A percentile compares a stretch with the other conserved stretches of the same genome.
Evolutionary conservation across 495 filamentous ascomycete species (phyloP).

Genomic region (Daldinia concentrica): DNA sequence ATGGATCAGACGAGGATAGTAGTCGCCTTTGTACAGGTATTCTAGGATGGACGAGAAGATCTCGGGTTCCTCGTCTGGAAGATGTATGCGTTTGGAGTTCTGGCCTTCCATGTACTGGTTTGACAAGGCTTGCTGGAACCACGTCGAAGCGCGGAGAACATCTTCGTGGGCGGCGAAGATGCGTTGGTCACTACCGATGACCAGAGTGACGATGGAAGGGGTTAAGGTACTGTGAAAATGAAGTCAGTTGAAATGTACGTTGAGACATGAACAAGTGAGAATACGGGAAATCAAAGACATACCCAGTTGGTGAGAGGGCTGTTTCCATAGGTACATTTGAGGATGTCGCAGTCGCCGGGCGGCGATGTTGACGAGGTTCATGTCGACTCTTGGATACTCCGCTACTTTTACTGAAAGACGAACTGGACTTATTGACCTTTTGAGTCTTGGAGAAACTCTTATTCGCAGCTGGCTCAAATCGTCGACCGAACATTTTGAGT

Average conservation of each 20-base stretch:
- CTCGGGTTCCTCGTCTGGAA: conserved; percentile 87
- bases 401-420: conserved; percentile 57
- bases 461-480: conserved; percentile 49
- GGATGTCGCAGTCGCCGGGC: conserved; percentile 51
- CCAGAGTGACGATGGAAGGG: conserved; percentile 80
- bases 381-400: conserved; percentile 58
- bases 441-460: conserved; percentile 58
- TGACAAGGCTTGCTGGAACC: conserved; percentile 71
- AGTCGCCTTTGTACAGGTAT: conserved; percentile 92
- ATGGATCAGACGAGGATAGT: conserved; percentile 79
- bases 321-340: conserved; percentile 28
- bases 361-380: conserved; percentile 51
- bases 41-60: conserved; percentile 91
- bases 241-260: conserved; percentile 8
- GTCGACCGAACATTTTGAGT: conserved; percentile 56
- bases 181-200: conserved; percentile 77
- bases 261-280: background rate
- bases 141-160: conserved; percentile 78
- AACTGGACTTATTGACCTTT: conserved; percentile 52
- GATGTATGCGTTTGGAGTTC: conserved; percentile 71
- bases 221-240: conserved; percentile 60
- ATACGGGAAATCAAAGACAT: conserved; percentile 14
- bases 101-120: conserved; percentile 70
- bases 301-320: conserved; percentile 50
- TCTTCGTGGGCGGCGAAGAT: conserved; percentile 93